Conservation (phyloP, 495 filamentous ascomycete species). For the Penicillium goetzii region DNA sequence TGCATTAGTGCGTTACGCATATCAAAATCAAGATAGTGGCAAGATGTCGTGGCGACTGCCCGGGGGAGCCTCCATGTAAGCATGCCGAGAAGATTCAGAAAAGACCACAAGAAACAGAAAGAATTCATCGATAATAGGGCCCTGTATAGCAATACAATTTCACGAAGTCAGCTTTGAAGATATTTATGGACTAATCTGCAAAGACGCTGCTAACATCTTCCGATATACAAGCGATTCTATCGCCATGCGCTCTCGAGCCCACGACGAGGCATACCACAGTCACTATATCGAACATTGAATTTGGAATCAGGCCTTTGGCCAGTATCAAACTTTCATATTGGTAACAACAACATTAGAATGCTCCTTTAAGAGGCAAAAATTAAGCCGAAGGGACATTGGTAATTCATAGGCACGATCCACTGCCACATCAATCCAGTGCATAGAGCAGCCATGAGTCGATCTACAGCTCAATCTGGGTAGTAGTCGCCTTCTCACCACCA, state of each 20-base stretch:
- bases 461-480: conserved; percentile 17
- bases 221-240: neutral
- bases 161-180: neutral
- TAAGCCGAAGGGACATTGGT: neutral
- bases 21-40: neutral
- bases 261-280: neutral
- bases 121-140: neutral
- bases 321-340: neutral
- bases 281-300: neutral
- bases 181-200: neutral
- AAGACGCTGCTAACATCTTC: neutral
- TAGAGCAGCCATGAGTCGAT: no score
- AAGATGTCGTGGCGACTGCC: neutral
- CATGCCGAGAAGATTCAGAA: neutral
- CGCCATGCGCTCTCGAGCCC: neutral
- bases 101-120: neutral
- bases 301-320: neutral
- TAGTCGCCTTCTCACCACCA: conserved; percentile 21
- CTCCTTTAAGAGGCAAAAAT: neutral
- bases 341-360: neutral
- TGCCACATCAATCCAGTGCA: neutral
- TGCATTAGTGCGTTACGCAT: neutral
- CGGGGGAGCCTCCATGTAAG: neutral
- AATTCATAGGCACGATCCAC: neutral
- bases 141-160: neutral